Conservation (phyloP, 768 basidiomycete genomes). For the Stropharia rugosoannulata region DNA sequence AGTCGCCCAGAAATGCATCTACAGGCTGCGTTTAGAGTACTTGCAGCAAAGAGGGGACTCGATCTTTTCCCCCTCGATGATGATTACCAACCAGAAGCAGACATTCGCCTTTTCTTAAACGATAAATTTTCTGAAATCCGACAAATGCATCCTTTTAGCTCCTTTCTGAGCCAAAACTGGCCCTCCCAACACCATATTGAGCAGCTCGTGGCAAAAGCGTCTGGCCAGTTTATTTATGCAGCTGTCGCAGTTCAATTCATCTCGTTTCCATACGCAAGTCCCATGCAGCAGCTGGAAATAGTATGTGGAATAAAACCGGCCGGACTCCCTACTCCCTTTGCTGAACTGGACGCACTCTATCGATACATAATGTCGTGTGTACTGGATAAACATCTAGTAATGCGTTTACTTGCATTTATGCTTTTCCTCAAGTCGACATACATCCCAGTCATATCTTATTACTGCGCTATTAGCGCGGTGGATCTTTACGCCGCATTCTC, state of each 20-base stretch:
- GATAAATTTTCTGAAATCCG: conserved; percentile 2
- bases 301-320: background rate
- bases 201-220: background rate
- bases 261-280: background rate
- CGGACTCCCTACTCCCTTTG: background rate
- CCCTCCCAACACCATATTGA: background rate
- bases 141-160: conserved; percentile 1
- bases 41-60: background rate
- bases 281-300: background rate
- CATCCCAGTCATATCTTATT: background rate
- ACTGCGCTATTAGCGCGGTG: too few relatives aligned
- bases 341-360: conserved; percentile 3
- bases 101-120: conserved; percentile 3
- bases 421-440: background rate
- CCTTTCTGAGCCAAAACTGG: background rate
- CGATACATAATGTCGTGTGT: background rate
- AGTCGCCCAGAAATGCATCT: conserved; percentile 15
- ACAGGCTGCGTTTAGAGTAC: background rate
- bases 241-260: background rate
- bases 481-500: too few relatives aligned
- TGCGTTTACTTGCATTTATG: background rate
- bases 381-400: background rate
- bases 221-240: conserved; percentile 9
- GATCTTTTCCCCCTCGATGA: background rate
- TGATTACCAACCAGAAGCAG: background rate